These are phyloP conservation scores for Cryptococcus sp. DNA, from an alignment of 1,284 basidiomycete species.

Conservation along the genomic window DNA sequence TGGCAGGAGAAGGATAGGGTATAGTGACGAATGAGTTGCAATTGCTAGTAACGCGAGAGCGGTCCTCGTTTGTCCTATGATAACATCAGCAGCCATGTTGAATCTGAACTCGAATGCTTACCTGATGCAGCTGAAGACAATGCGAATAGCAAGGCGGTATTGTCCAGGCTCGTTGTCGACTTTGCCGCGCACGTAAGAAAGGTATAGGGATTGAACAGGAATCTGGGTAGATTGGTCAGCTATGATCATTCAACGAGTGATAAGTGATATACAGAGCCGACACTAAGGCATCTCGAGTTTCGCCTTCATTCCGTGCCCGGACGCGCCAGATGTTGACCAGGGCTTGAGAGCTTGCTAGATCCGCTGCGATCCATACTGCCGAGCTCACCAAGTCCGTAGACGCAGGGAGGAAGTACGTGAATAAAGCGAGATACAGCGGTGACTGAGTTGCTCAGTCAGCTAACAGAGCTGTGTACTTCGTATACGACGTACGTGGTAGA, in stretches of 20 bases:
- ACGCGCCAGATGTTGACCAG: slow-evolving; percentile 47
- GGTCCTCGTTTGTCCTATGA: slow-evolving; percentile 59
- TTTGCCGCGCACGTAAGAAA: slow-evolving; percentile 73
- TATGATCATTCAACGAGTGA: not conserved
- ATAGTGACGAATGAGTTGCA: slow-evolving; percentile 68
- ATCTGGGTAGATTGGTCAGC: slow-evolving; percentile 57
- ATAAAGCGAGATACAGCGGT: slow-evolving; percentile 74
- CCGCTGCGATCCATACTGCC: slow-evolving; percentile 69
- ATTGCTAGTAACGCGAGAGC: slow-evolving; percentile 68
- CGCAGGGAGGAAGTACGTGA: slow-evolving; percentile 64
- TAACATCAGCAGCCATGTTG: not conserved
- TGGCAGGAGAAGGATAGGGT: slow-evolving; percentile 67
- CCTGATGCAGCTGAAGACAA: slow-evolving; percentile 73
- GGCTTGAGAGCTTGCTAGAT: slow-evolving; percentile 67
- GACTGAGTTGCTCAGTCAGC: slow-evolving; percentile 59
- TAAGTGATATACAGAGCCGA: slow-evolving; percentile 61
- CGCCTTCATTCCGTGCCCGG: slow-evolving; percentile 50
- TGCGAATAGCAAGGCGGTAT: slow-evolving; percentile 65
- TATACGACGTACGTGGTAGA: slow-evolving; percentile 68
- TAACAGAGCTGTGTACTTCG: not conserved
- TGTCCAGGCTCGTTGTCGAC: slow-evolving; percentile 79
- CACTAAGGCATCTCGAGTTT: slow-evolving; percentile 60
- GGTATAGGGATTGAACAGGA: slow-evolving; percentile 85
- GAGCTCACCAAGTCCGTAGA: slow-evolving; percentile 57
- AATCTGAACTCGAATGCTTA: slow-evolving; percentile 40